phyloP scores from a whole-genome alignment of 805 yeast species.

The Barnettozyma pratensis region DNA sequence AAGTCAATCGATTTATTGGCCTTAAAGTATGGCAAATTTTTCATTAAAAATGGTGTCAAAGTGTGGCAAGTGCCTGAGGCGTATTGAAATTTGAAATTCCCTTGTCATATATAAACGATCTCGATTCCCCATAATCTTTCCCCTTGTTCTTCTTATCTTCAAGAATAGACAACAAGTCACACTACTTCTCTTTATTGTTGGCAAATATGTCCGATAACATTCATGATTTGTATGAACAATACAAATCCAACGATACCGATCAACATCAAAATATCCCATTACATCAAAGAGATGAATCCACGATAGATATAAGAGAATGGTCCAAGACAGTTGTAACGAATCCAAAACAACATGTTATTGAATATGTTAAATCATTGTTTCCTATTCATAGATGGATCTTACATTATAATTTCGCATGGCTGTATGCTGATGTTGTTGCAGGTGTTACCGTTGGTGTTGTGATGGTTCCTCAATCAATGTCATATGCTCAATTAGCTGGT shows the following conservation, averaged over 20 bases:
- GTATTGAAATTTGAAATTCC: background rate
- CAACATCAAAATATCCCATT: conserved; percentile 6
- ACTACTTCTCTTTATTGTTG: background rate
- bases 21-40: background rate
- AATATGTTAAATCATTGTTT: conserved; percentile 60
- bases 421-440: conserved; percentile 77
- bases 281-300: conserved; percentile 1
- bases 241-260: conserved; percentile 1
- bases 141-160: background rate
- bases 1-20: no score
- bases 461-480: conserved; percentile 93
- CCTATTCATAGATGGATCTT: conserved; percentile 83
- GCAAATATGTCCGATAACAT: conserved; percentile 1
- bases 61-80: conserved; percentile 13
- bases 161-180: background rate
- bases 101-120: background rate
- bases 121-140: no score
- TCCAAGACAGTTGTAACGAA: conserved; percentile 1
- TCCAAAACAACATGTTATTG: conserved; percentile 24
- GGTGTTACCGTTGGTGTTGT: conserved; percentile 94
- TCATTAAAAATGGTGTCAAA: conserved; percentile 7
- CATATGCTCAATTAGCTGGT: conserved; percentile 85
- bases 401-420: conserved; percentile 78
- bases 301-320: conserved; percentile 10
- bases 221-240: conserved; percentile 5